Base-by-base conservation (phyloP, 2,329 filamentous ascomycete species). In the Exophiala phaeomuriformis region DNA sequence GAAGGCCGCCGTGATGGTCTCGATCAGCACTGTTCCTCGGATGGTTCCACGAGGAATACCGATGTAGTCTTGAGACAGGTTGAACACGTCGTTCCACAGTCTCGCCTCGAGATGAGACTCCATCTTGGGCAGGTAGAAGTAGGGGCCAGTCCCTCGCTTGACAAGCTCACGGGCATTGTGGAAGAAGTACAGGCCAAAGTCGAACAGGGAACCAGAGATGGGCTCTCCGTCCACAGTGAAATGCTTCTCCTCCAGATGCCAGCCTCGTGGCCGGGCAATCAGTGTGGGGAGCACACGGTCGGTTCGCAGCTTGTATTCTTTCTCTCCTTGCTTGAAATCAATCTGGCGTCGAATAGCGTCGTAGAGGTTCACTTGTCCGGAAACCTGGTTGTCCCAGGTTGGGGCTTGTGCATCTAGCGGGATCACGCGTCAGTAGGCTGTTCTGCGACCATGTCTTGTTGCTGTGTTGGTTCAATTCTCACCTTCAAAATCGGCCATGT, bases 401-500 rank as follows among this genome's bases (percentile, higher is more conserved):
- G 93, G 93, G 28, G 93, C 90, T 67, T 81, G 93, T 4, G 93
- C 95, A 72, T 97, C 90, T 95, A 7, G 47, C 45, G 31, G 53
- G 3, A 41, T n/a, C 2, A 28, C 1, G 2, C 39, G 1, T 19
- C 19, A 27, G 19, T 41, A 7, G 3, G 39, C 19, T 6, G 5
- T 6, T 9, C 5, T 35, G 32, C 32, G 2, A 10, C 33, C 12
- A 29, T 5, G 30, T 31, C 36, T 37, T 9, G 31, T 12, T 39
- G 37, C 33, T 35, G n/a, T 31, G 42, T 27, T n/a, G n/a, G 27
- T 30, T n/a, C n/a, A n/a, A 2, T 8, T 70, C 79, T 65, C 71
- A 93, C 90, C 91, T 75, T 98, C 93, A 63, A 98, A 95, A 73
- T 98, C 93, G 45, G 93, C 93, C 93, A 98, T 98, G 68, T 97